Base-by-base conservation (phyloP, 805 yeast species). In the Monosporozyma aquatica region DNA sequence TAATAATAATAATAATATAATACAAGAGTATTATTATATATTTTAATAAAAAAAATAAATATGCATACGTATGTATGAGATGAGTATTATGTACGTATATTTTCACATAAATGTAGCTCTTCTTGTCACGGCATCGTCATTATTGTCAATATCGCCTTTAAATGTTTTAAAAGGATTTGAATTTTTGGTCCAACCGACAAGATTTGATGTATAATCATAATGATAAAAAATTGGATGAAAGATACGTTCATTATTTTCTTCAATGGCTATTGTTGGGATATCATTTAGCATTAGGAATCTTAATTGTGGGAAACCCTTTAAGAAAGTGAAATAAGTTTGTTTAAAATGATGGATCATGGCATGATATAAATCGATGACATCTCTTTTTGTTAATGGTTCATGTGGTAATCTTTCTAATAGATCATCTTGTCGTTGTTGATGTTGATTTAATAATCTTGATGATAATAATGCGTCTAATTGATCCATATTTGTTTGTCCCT, bases 231-330 rank as follows among this genome's bases (percentile, higher is more conserved):
- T 50, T 10, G 70, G 70, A 15, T 58, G 58, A 29, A 65, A 60
- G 5, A 57, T 52, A 40, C 62, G 54, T 30, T 54, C 56, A 8
- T 47, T 47, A 22, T 55, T 43, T 41, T 56, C 58, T 23, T 56
- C 55, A 6, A 58, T 43, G 3, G 64, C 53, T n/a, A 61, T 48
- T 3, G 65, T 55, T 14, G 70, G 62, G 11, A 66, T 58, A 42
- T 67, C 70, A 43, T 67, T 67, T 36, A 68, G 43, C 44, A 67
- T 68, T 43, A 68, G 44, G 41, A 65, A 68, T 40, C 65, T 54
- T 38, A 68, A 43, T 6, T 56, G 46, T 13, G 64, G 59, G 42
- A 66, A 64, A 2, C 60, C 55, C 5, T 49, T 48, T 15, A 66
- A 47, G 42, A 68, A 61, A 5, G 70, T 52, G 28, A 58, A 53